Base-by-base conservation (phyloP, 306 rosid genomes). In the Sicyos baderoa region DNA sequence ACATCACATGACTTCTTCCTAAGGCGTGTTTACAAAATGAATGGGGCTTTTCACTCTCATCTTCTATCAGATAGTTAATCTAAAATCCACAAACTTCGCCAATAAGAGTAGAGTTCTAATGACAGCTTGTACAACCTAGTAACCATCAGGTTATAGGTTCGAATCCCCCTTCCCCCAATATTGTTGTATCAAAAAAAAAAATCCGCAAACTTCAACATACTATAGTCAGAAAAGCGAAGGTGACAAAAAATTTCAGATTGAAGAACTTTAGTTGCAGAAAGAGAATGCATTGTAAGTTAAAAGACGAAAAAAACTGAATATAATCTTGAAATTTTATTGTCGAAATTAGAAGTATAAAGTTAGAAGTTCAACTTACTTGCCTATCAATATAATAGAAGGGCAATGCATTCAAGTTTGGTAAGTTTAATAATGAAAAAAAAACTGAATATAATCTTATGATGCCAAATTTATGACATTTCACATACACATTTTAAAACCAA, bases 401-500 rank as follows among this genome's bases (percentile, higher is more conserved):
- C 23, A 1, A 42, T 63, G 52, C 37, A 18, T 40, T 9, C n/a
- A 11, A 40, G 47, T 63, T 37, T 9, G 29, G 12, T 35, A 42
- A 42, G 69, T 42, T 19, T 12, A 44, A 42, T 12, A 18, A 58
- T 0, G 22, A 19, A 14, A 40, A 12, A 44, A 65, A 65, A 40
- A 40, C 45, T 66, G 19, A 66, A 66, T 27, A 45, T 40, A 42
- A 64, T 42, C 27, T 63, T 40, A 40, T 13, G 40, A 45, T 65
- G 71, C 53, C 5, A 65, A 44, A 65, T 65, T 42, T 42, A 44
- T n/a, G n/a, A n/a, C n/a, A n/a, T n/a, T n/a, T 45, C 55, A 19
- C 25, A 14, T 7, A 22, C 14, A 14, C 54, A 12, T 21, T 65
- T 19, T 2, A 17, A 25, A 49, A 68, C 9, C 22, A 51, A 49